These are phyloP conservation scores for Dioscorea dumetorum DNA, from an alignment of 106 monocot species.

Conservation along the genomic window DNA sequence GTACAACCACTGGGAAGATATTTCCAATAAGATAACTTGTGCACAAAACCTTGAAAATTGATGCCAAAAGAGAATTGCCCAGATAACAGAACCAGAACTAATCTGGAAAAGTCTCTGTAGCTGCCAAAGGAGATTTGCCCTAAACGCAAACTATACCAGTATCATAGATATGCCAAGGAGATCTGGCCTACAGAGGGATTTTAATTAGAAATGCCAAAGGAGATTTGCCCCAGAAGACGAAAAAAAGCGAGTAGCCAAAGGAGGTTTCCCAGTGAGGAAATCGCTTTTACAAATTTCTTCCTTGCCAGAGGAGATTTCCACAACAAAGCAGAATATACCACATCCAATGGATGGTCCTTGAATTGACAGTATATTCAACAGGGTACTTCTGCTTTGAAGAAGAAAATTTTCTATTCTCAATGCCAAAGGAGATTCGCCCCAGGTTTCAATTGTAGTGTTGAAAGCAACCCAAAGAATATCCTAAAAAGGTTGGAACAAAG, in stretches of 20 bases:
- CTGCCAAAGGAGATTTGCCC: constrained; percentile 48
- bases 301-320: constrained; percentile 82
- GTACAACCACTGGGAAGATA: neutral
- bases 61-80: constrained; percentile 45
- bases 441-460: neutral
- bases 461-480: constrained; percentile 18
- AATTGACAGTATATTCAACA: neutral
- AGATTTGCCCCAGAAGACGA: constrained; percentile 11
- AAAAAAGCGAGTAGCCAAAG: constrained; percentile 1
- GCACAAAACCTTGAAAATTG: constrained; percentile 9
- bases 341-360: neutral
- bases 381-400: neutral
- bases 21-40: constrained; percentile 1
- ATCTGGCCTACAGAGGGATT: constrained; percentile 11
- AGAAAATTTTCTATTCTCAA: constrained; percentile 2
- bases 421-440: constrained; percentile 48
- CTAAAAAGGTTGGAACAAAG: neutral
- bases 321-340: constrained; percentile 18
- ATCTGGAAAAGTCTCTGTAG: constrained; percentile 13
- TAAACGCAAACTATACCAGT: constrained; percentile 1
- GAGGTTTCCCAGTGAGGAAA: constrained; percentile 22
- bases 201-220: constrained; percentile 18
- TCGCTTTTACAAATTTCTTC: constrained; percentile 18
- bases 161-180: constrained; percentile 6
- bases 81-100: constrained; percentile 15